Evolutionary conservation across 2,329 filamentous ascomycete genomes (phyloP).

Genomic region (Aulographum hederae): DNA sequence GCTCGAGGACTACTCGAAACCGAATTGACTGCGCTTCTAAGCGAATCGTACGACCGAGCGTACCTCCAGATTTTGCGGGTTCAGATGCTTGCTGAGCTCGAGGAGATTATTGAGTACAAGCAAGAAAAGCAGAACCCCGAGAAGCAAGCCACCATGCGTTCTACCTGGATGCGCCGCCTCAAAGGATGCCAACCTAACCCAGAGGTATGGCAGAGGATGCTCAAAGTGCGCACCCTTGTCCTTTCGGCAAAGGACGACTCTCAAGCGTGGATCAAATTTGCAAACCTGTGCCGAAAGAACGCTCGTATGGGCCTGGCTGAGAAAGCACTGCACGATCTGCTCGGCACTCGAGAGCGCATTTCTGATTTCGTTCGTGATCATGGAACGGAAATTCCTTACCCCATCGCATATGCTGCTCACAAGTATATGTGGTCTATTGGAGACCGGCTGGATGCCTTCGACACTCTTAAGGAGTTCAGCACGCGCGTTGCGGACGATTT

Average conservation of each 20-base stretch:
- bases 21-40: conserved; percentile 87
- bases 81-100: conserved; percentile 95
- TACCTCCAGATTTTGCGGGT: conserved; percentile 97
- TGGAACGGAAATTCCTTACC: conserved; percentile 33
- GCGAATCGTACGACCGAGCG: conserved; percentile 92
- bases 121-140: conserved; percentile 50
- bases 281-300: conserved; percentile 93
- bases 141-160: conserved; percentile 78
- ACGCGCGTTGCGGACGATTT: conserved; percentile 40
- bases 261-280: conserved; percentile 99
- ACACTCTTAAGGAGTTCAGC: conserved; percentile 44
- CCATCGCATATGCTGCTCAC: conserved; percentile 88
- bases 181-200: conserved; percentile 93
- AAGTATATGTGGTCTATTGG: conserved; percentile 93
- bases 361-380: conserved; percentile 24
- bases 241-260: conserved; percentile 85
- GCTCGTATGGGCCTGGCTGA: conserved; percentile 87
- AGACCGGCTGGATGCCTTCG: conserved; percentile 41
- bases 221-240: conserved; percentile 82
- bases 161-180: conserved; percentile 88
- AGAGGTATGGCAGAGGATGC: conserved; percentile 96
- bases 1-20: conserved; percentile 88
- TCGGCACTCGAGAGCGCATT: conserved; percentile 49
- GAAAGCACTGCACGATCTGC: conserved; percentile 82
- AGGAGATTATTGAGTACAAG: conserved; percentile 97